Base-by-base conservation (phyloP, 2,329 filamentous ascomycete genomes). In the Fusarium sp. region DNA sequence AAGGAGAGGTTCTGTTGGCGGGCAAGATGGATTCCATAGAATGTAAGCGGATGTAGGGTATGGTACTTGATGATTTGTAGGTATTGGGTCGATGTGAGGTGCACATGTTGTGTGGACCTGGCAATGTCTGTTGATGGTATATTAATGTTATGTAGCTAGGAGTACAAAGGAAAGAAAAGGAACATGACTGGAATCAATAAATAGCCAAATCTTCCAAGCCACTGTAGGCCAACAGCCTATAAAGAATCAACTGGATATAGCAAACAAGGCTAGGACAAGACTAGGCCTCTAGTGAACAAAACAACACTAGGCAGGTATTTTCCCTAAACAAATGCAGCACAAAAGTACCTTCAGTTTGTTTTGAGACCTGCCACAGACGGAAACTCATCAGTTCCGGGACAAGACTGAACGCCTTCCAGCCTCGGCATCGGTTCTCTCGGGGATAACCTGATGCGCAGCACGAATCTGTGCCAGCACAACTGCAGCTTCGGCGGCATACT, bases 401-500 rank as follows among this genome's bases (percentile, higher is more conserved):
- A 20, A 45, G 5, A 45, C 43, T 45, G 43, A 45, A 10, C 43
- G 43, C n/a, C 43, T 45, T 24, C 43, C 43, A 45, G 43, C 43
- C 43, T 45, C 43, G 24, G 43, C 43, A 45, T 45, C 43, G 14
- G 48, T 52, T 52, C 48, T 52, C 48, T 31, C 24, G 48, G 48
- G 24, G 48, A 29, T 29, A 24, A 52, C 48, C 24, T 16, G 22
- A 31, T 24, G 48, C 24, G 48, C 24, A 29, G 48, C 48, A 52
- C 48, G 48, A 24, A 52, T 52, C 48, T 52, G 20, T 52, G 48
- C 48, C 22, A 52, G 48, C 48, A 52, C 24, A 24, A 24, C 20
- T 14, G 48, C 48, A 24, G 48, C 48, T 52, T 52, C 48, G n/a
- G 48, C 48, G 43, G 73, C 71, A 69, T 76, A 76, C 29, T 74